These are phyloP conservation scores for Daldinia caldariorum DNA, from an alignment of 495 filamentous ascomycete genomes.

Conservation along the genomic window DNA sequence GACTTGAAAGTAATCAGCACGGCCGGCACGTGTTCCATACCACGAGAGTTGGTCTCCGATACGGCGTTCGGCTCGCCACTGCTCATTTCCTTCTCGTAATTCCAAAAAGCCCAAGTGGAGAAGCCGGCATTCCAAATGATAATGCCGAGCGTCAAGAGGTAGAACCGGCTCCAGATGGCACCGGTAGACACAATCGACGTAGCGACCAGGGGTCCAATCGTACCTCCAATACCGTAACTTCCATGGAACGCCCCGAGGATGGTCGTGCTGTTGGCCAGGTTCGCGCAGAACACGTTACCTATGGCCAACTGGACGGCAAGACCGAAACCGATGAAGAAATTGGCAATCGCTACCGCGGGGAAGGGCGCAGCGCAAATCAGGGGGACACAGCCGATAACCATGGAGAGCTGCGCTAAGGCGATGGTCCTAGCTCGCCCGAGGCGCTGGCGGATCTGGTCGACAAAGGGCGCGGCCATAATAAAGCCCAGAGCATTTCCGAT, in stretches of 20 bases:
- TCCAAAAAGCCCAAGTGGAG: conserved; percentile 68
- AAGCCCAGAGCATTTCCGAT: conserved; percentile 81
- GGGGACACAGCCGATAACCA: conserved; percentile 65
- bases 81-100: conserved; percentile 58
- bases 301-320: conserved; percentile 73
- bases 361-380: conserved; percentile 75
- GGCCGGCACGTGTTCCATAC: conserved; percentile 31
- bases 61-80: conserved; percentile 10
- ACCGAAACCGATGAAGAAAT: conserved; percentile 74
- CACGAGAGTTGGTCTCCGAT: conserved; percentile 17
- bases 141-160: conserved; percentile 64
- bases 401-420: conserved; percentile 63
- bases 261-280: conserved; percentile 69
- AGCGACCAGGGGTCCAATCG: conserved; percentile 73
- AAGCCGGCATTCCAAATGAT: conserved; percentile 59
- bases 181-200: conserved; percentile 67
- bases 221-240: conserved; percentile 77
- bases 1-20: conserved; percentile 62
- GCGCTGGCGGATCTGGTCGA: conserved; percentile 64
- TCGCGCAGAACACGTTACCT: conserved; percentile 78
- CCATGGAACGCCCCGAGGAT: conserved; percentile 74
- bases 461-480: conserved; percentile 73
- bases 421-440: conserved; percentile 72
- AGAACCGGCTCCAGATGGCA: conserved; percentile 67
- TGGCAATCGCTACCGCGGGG: conserved; percentile 69